These are phyloP conservation scores for Polymyxa betae DNA, from an alignment of 208 protist genomes.

Conservation along the genomic window DNA sequence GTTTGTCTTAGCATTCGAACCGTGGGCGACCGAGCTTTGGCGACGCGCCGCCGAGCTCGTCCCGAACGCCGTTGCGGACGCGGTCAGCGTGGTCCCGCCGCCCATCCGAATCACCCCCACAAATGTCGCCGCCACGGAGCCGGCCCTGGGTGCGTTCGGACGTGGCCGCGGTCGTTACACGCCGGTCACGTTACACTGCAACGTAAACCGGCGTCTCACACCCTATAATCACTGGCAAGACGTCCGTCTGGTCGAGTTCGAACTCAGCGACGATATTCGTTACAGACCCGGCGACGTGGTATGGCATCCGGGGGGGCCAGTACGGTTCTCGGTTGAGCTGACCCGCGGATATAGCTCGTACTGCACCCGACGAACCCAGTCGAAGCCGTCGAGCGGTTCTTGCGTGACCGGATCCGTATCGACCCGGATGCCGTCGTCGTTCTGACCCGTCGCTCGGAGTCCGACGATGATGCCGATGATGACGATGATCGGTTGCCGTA, in stretches of 20 bases:
- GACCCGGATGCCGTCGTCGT: not conserved
- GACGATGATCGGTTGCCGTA: not conserved
- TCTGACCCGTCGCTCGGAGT: not conserved
- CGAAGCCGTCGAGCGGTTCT: not conserved
- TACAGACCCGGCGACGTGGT: slow-evolving; percentile 33
- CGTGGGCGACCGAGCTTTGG: slow-evolving; percentile 10
- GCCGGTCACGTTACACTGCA: not conserved
- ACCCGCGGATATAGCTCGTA: not conserved
- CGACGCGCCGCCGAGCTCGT: not conserved
- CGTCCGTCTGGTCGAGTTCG: slow-evolving; percentile 5
- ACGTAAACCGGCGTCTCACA: not conserved
- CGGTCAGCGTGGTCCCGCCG: not conserved
- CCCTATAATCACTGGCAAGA: slow-evolving; percentile 52
- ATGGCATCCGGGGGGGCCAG: not conserved
- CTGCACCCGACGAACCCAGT: slow-evolving; percentile 10
- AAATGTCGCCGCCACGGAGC: not conserved
- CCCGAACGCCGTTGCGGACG: not conserved
- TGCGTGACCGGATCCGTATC: not conserved
- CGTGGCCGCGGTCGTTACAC: not conserved
- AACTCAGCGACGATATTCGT: not conserved
- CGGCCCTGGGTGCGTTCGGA: not conserved
- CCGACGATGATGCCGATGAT: not conserved
- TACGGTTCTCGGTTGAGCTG: too few species aligned
- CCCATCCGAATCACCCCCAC: not conserved
- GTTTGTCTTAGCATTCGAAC: slow-evolving; percentile 26